A percentile compares a stretch with the other conserved stretches of the same genome.
phyloP scores from a whole-genome alignment of 495 filamentous ascomycete species.

The Trichocladium uniseriatum region DNA sequence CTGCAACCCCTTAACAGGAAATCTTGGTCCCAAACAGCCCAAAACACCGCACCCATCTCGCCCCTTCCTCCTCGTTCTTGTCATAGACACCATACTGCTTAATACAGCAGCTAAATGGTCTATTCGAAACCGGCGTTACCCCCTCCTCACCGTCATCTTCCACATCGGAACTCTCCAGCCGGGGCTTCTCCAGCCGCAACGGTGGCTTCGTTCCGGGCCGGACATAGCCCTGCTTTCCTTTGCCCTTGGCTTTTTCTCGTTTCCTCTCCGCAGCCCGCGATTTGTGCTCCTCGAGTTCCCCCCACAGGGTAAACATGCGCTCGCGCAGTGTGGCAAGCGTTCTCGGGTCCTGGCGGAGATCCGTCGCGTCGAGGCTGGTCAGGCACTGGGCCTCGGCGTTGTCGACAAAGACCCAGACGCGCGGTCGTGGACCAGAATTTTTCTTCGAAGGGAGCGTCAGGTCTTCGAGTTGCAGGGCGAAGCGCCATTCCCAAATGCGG shows the following conservation, averaged over 20 bases:
- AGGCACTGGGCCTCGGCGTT: slow-evolving; percentile 56
- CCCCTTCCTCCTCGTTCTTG: slow-evolving; percentile 26
- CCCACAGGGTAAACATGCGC: slow-evolving; percentile 76
- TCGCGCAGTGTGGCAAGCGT: slow-evolving; percentile 49
- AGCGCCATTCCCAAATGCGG: slow-evolving; percentile 67
- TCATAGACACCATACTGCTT: slow-evolving; percentile 49
- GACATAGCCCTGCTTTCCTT: background rate
- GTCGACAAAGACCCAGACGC: slow-evolving; percentile 57
- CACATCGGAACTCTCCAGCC: slow-evolving; percentile 20
- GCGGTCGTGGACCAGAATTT: slow-evolving; percentile 18
- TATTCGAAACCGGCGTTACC: slow-evolving; percentile 27
- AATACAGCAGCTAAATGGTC: slow-evolving; percentile 53
- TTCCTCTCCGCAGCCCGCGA: slow-evolving; percentile 3
- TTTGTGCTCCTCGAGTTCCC: slow-evolving; percentile 69
- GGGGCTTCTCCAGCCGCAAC: slow-evolving; percentile 6
- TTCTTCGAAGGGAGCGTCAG: slow-evolving; percentile 23
- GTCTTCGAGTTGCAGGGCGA: slow-evolving; percentile 63
- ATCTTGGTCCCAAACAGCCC: slow-evolving; percentile 49
- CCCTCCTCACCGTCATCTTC: slow-evolving; percentile 11
- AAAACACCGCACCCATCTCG: slow-evolving; percentile 43
- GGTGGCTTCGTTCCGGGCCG: background rate
- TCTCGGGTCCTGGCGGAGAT: slow-evolving; percentile 47
- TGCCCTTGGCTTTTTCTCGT: background rate
- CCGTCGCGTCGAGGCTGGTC: slow-evolving; percentile 53
- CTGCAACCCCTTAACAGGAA: slow-evolving; percentile 3